These are phyloP conservation scores for Yamadazyma paraphyllophila DNA, from an alignment of 805 yeast genomes.

Conservation along the genomic window DNA sequence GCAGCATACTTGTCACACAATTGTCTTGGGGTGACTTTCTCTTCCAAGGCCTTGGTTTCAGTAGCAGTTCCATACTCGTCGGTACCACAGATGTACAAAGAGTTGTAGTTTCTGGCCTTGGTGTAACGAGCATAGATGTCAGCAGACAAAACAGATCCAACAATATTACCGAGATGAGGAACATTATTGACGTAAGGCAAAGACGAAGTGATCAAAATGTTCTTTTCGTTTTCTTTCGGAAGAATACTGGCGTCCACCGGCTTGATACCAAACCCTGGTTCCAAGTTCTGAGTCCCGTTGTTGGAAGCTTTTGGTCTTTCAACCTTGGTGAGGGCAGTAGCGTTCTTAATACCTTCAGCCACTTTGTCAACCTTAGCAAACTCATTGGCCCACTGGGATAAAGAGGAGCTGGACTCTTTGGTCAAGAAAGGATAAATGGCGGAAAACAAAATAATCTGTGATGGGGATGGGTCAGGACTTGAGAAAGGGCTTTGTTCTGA, in stretches of 20 bases:
- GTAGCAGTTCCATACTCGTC: slow-evolving; percentile 99
- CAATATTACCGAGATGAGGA: slow-evolving; percentile 96
- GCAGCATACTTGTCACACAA: slow-evolving; percentile 88
- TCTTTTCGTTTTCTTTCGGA: slow-evolving; percentile 73
- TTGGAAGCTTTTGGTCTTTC: slow-evolving; percentile 38
- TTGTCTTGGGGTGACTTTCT: slow-evolving; percentile 81
- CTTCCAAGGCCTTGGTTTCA: slow-evolving; percentile 96
- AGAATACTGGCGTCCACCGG: slow-evolving; percentile 26
- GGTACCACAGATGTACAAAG: slow-evolving; percentile 90
- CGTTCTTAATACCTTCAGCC: slow-evolving; percentile 44
- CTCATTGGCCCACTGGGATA: slow-evolving; percentile 40
- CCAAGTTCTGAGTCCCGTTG: slow-evolving; percentile 38
- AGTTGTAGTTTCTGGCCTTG: slow-evolving; percentile 83
- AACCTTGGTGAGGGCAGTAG: slow-evolving; percentile 45
- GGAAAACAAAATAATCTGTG: slow-evolving; percentile 59
- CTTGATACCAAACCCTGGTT: slow-evolving; percentile 31
- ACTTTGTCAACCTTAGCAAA: slow-evolving; percentile 41
- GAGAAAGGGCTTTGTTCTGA: slow-evolving; percentile 16
- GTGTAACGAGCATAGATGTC: slow-evolving; percentile 90
- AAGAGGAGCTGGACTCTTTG: slow-evolving; percentile 18
- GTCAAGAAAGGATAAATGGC: slow-evolving; percentile 48
- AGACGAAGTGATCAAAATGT: slow-evolving; percentile 90
- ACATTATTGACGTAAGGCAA: slow-evolving; percentile 97
- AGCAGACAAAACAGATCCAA: slow-evolving; percentile 92
- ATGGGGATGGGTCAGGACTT: slow-evolving; percentile 38